A percentile compares a stretch with the other conserved stretches of the same genome.
phyloP scores from a whole-genome alignment of 1,284 basidiomycete genomes.

The Microbotryum lychnidis-dioicae region DNA sequence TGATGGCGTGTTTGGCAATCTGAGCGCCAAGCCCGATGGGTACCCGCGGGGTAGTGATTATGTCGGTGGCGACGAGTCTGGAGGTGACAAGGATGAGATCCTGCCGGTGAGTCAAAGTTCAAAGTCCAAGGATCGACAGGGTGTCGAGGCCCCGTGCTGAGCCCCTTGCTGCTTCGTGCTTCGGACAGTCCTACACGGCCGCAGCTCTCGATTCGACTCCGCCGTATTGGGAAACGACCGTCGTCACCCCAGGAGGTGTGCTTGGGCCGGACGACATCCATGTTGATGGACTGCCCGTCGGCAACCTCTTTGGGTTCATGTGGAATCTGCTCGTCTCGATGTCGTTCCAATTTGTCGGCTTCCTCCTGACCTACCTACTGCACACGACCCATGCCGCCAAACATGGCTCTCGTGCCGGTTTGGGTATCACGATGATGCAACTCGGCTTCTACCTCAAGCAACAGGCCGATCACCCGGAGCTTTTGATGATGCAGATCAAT shows the following conservation, averaged over 20 bases:
- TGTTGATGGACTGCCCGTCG: slow-evolving; percentile 50
- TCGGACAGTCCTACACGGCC: slow-evolving; percentile 64
- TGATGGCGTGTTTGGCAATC: slow-evolving; percentile 93
- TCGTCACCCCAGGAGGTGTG: slow-evolving; percentile 55
- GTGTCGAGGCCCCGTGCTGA: neutral
- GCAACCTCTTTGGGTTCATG: slow-evolving; percentile 61
- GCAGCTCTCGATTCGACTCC: slow-evolving; percentile 88
- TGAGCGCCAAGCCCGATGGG: slow-evolving; percentile 74
- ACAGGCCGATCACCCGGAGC: slow-evolving; percentile 14
- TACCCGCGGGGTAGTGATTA: slow-evolving; percentile 44
- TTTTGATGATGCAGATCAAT: neutral
- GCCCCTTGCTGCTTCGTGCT: no score
- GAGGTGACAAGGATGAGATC: slow-evolving; percentile 65
- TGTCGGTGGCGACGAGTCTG: slow-evolving; percentile 53
- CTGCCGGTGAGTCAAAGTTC: slow-evolving; percentile 60
- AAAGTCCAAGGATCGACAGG: neutral
- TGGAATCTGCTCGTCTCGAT: slow-evolving; percentile 78
- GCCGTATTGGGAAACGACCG: slow-evolving; percentile 93
- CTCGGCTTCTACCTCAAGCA: slow-evolving; percentile 32
- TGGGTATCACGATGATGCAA: slow-evolving; percentile 89
- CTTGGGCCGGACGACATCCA: slow-evolving; percentile 48
- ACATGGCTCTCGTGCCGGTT: slow-evolving; percentile 83
- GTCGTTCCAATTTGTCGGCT: slow-evolving; percentile 95
- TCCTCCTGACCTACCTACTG: slow-evolving; percentile 85
- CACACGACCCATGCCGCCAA: slow-evolving; percentile 84